Evolutionary conservation across 2,329 filamentous ascomycete genomes (phyloP).

Genomic region (Cryphonectria japonica): DNA sequence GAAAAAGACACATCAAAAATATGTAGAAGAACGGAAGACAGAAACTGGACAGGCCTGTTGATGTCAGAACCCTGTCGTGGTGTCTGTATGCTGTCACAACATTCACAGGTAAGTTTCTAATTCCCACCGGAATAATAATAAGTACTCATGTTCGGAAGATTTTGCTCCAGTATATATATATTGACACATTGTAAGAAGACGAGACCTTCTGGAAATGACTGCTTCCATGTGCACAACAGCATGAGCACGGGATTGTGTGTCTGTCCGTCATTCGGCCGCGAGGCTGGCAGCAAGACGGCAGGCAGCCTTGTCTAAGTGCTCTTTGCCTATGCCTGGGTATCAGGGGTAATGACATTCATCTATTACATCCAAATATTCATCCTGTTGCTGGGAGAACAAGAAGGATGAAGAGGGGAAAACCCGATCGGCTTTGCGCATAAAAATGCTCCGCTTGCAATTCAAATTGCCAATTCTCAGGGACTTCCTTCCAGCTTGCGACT

Average conservation of each 20-base stretch:
- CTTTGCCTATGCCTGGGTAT: neutral
- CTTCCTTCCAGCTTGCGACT: neutral
- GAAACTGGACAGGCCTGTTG: no score
- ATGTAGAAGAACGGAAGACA: no score
- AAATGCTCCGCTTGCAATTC: neutral
- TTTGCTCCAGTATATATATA: neutral
- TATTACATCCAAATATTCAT: neutral
- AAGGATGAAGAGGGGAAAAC: neutral
- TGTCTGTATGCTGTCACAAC: neutral
- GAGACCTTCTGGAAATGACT: neutral
- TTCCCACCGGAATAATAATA: no score
- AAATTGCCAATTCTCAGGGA: neutral
- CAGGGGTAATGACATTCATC: neutral
- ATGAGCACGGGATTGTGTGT: neutral
- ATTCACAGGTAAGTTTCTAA: neutral
- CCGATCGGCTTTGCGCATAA: no score
- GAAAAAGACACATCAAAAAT: no score
- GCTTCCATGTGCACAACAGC: neutral
- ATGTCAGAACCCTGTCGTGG: neutral
- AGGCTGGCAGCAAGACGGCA: neutral
- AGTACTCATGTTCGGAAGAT: neutral
- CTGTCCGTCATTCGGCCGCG: neutral
- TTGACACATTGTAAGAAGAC: neutral
- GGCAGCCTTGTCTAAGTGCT: conserved; percentile 4
- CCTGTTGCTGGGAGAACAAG: no score